These are phyloP conservation scores for Nicotiana noctiflora DNA, from an alignment of 257 asterid genomes.

Conservation along the genomic window DNA sequence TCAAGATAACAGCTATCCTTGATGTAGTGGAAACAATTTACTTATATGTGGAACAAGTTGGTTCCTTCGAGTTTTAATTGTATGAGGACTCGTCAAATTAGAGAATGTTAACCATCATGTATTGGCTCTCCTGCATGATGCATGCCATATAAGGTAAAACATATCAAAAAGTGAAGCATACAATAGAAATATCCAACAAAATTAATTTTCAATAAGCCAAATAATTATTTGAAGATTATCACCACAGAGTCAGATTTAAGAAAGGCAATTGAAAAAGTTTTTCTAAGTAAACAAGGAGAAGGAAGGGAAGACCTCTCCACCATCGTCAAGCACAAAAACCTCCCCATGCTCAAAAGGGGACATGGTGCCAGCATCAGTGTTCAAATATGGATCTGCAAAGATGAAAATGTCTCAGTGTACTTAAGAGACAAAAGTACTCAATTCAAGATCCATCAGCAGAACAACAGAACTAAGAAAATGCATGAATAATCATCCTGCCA, in stretches of 20 bases:
- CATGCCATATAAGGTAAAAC: slow-evolving; percentile 5
- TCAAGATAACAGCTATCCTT: neutral
- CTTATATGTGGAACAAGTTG: slow-evolving; percentile 4
- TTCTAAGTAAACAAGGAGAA: neutral
- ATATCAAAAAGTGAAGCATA: neutral
- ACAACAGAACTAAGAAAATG: neutral
- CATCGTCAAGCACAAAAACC: slow-evolving; percentile 96
- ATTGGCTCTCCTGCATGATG: neutral
- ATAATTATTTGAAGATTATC: neutral
- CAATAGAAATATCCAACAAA: neutral
- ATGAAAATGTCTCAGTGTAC: neutral
- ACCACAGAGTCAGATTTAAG: neutral
- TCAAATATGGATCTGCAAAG: slow-evolving; percentile 82
- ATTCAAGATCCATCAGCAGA: slow-evolving; percentile 5
- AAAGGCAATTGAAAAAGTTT: neutral
- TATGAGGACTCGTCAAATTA: slow-evolving; percentile 1
- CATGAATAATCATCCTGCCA: neutral
- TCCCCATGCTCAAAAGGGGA: slow-evolving; percentile 99
- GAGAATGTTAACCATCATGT: neutral
- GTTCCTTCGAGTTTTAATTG: neutral
- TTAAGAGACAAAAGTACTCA: neutral
- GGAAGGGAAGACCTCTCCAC: slow-evolving; percentile 77
- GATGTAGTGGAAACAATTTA: slow-evolving; percentile 1
- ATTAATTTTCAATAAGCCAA: neutral
- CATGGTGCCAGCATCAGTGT: slow-evolving; percentile 97